Percentiles rank a stretch among this genome's conserved stretches.
Conservation (phyloP, 495 filamentous ascomycete genomes). For the Neurospora sublineolata region DNA sequence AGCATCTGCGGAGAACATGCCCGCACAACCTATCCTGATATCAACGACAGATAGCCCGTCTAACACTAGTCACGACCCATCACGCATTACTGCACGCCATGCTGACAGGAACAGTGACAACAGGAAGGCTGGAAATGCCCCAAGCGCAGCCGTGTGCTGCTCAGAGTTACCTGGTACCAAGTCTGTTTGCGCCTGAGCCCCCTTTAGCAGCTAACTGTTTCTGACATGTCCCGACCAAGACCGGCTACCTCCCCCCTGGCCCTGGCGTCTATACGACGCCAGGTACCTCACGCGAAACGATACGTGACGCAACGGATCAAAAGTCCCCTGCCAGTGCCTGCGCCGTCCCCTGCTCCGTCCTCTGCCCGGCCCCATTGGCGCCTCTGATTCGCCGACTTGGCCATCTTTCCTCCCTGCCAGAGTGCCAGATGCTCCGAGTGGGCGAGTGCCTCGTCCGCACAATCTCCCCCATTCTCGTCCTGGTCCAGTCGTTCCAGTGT, state of each 20-base stretch:
- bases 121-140: neutral
- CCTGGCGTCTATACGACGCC: slow-evolving; percentile 1
- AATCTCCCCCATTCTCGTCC: slow-evolving; percentile 12
- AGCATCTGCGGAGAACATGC: neutral
- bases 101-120: neutral
- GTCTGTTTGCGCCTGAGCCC: slow-evolving; percentile 18
- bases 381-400: slow-evolving; percentile 20
- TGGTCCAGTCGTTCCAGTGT: slow-evolving; percentile 4
- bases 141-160: neutral
- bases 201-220: slow-evolving; percentile 7
- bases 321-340: slow-evolving; percentile 1
- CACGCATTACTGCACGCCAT: neutral
- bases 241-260: slow-evolving; percentile 10
- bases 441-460: slow-evolving; percentile 8
- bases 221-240: slow-evolving; percentile 12
- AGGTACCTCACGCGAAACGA: slow-evolving; percentile 13
- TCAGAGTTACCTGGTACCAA: neutral
- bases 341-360: neutral
- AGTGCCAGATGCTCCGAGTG: neutral
- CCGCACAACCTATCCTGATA: neutral
- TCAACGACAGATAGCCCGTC: neutral
- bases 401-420: slow-evolving; percentile 8
- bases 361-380: slow-evolving; percentile 10
- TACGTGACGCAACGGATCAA: slow-evolving; percentile 9
- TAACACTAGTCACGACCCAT: neutral